Conservation (phyloP, 306 rosid species). For the Oxytropis ochrocephala region DNA sequence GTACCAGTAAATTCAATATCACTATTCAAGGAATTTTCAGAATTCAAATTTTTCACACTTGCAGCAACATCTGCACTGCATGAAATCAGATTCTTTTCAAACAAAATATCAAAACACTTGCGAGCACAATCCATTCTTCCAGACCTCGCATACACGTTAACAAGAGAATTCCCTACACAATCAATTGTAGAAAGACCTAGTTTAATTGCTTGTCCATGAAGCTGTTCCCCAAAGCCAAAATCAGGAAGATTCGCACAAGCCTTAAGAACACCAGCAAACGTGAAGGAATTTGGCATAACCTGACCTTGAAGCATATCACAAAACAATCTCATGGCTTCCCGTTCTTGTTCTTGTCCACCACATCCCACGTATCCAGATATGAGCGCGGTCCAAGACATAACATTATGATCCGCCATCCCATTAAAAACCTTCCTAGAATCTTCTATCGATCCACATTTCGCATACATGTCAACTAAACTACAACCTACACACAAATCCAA, state of each 20-base stretch:
- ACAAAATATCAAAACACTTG: slow-evolving; percentile 40
- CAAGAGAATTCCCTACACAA: slow-evolving; percentile 54
- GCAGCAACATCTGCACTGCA: slow-evolving; percentile 23
- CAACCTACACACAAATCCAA: slow-evolving; percentile 47
- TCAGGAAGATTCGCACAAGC: slow-evolving; percentile 48
- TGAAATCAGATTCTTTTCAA: slow-evolving; percentile 48
- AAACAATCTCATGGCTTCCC: slow-evolving; percentile 40
- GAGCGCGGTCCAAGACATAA: slow-evolving; percentile 63
- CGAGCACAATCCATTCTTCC: slow-evolving; percentile 51
- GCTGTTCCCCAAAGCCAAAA: slow-evolving; percentile 32
- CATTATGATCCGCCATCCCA: slow-evolving; percentile 36
- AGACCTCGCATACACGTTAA: slow-evolving; percentile 53
- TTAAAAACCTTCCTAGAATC: slow-evolving; percentile 39
- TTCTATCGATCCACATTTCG: slow-evolving; percentile 41
- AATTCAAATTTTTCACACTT: slow-evolving; percentile 22
- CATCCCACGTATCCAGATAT: slow-evolving; percentile 39
- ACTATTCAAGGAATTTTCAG: slow-evolving; percentile 28
- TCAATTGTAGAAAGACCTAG: slow-evolving; percentile 33
- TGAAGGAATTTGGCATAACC: slow-evolving; percentile 50
- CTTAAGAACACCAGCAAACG: slow-evolving; percentile 46
- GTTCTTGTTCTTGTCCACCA: slow-evolving; percentile 30
- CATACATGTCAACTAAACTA: slow-evolving; percentile 55
- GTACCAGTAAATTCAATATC: slow-evolving; percentile 29
- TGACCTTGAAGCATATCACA: slow-evolving; percentile 28
- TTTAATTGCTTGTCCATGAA: slow-evolving; percentile 41